Percentiles rank a stretch among this genome's conserved stretches.
These are phyloP conservation scores for Neocallimastix lanati DNA, from an alignment of 192 early-diverging fungal species.

Conservation along the genomic window DNA sequence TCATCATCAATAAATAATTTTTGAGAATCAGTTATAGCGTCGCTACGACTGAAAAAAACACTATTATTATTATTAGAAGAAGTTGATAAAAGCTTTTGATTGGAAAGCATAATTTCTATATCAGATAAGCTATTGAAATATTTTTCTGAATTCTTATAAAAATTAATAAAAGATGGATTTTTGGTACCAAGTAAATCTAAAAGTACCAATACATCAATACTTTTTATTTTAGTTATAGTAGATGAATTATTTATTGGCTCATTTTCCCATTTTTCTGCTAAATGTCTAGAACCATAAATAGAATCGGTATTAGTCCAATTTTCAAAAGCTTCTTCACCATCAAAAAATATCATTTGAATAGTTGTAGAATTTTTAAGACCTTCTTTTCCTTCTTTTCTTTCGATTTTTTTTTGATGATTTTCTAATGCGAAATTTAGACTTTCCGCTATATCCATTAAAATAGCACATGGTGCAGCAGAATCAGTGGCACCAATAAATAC, in stretches of 20 bases:
- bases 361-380: slow-evolving; percentile 13
- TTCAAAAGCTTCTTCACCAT: slow-evolving; percentile 83
- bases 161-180: slow-evolving; percentile 30
- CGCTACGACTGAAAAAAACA: slow-evolving; percentile 2
- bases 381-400: slow-evolving; percentile 11
- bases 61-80: slow-evolving; percentile 2
- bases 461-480: slow-evolving; percentile 75
- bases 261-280: slow-evolving; percentile 61
- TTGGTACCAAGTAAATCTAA: slow-evolving; percentile 68
- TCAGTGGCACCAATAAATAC: slow-evolving; percentile 80
- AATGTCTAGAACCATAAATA: slow-evolving; percentile 71
- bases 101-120: slow-evolving; percentile 46
- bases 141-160: slow-evolving; percentile 42
- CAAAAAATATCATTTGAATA: slow-evolving; percentile 88
- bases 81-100: slow-evolving; percentile 2
- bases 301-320: slow-evolving; percentile 65
- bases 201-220: slow-evolving; percentile 71
- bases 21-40: slow-evolving; percentile 3
- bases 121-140: slow-evolving; percentile 45
- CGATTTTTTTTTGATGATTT: slow-evolving; percentile 6
- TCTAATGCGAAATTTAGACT: slow-evolving; percentile 44
- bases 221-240: slow-evolving; percentile 21
- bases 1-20: slow-evolving; percentile 53
- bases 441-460: slow-evolving; percentile 66
- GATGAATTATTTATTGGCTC: background rate